Conservation (phyloP, 352 stramenopile species). For the Thalassiosira exigua region DNA sequence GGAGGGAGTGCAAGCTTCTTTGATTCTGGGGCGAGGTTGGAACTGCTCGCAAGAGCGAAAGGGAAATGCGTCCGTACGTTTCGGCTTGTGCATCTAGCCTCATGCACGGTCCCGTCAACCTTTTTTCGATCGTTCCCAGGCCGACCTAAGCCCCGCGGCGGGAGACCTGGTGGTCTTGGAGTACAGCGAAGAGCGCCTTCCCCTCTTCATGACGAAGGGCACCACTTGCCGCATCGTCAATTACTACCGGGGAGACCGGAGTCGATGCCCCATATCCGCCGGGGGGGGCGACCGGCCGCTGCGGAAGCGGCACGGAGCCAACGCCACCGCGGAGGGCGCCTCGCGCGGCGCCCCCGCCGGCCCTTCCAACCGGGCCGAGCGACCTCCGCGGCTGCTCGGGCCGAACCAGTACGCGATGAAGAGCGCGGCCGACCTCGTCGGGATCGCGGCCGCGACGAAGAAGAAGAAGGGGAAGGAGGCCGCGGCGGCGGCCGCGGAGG, state of each 20-base stretch:
- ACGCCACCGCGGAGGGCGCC: conserved; percentile 29
- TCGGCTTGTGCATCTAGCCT: too few relatives aligned
- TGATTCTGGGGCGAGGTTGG: too few relatives aligned
- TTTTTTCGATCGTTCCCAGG: conserved; percentile 18
- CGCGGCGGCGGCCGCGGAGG: conserved; percentile 19
- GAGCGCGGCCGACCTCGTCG: conserved; percentile 72
- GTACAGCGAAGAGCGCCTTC: conserved; percentile 82
- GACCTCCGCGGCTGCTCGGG: conserved; percentile 68
- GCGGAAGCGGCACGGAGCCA: conserved; percentile 60
- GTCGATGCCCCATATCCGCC: conserved; percentile 73
- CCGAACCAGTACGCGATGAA: conserved; percentile 64
- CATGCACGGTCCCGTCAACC: too few relatives aligned
- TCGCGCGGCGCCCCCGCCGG: conserved; percentile 18
- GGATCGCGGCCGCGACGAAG: conserved; percentile 65
- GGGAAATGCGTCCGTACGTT: too few relatives aligned
- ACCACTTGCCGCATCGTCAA: conserved; percentile 83
- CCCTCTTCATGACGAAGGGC: conserved; percentile 78
- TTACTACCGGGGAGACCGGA: conserved; percentile 82
- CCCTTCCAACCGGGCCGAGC: conserved; percentile 42
- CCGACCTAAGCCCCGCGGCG: conserved; percentile 73
- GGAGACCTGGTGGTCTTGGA: conserved; percentile 78
- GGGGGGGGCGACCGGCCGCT: conserved; percentile 78
- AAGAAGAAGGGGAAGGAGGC: conserved; percentile 59
- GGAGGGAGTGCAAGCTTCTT: too few relatives aligned
- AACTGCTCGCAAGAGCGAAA: too few relatives aligned